These are phyloP conservation scores for Solanum tacnaense DNA, from an alignment of 257 asterid species.

Conservation along the genomic window DNA sequence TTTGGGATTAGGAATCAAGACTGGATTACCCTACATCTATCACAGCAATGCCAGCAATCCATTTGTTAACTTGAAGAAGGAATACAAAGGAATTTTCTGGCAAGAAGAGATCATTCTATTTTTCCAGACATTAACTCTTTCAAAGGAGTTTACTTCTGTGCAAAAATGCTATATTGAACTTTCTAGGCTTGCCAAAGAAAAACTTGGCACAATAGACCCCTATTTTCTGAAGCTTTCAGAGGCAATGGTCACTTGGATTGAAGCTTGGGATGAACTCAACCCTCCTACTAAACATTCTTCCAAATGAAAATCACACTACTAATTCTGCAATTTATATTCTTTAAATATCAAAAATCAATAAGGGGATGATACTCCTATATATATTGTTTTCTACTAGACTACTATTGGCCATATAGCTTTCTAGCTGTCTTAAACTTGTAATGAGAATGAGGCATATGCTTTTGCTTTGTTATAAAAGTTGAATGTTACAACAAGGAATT, in stretches of 20 bases:
- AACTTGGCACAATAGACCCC: conserved; percentile 53
- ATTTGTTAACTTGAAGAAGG: neutral
- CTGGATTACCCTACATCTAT: neutral
- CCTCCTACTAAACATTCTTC: conserved; percentile 17
- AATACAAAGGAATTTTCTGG: neutral
- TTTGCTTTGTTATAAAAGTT: neutral
- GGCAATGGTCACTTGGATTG: conserved; percentile 79
- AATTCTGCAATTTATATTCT: neutral
- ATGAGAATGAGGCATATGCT: neutral
- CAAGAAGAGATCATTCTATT: neutral
- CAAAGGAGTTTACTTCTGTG: conserved; percentile 29
- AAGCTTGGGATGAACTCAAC: conserved; percentile 84
- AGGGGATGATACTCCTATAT: neutral
- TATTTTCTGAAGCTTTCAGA: conserved; percentile 64
- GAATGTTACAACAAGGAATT: neutral
- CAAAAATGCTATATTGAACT: conserved; percentile 67
- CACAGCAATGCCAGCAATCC: neutral
- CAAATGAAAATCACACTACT: neutral
- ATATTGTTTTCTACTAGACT: neutral
- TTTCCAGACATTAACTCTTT: neutral
- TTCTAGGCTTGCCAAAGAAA: conserved; percentile 55
- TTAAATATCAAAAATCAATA: neutral
- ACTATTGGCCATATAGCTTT: neutral
- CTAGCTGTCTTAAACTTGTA: neutral
- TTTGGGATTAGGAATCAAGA: neutral